A percentile compares a stretch with the other conserved stretches of the same genome.
Conservation (phyloP, 305 asterid genomes). For the Solanum hybrid region DNA sequence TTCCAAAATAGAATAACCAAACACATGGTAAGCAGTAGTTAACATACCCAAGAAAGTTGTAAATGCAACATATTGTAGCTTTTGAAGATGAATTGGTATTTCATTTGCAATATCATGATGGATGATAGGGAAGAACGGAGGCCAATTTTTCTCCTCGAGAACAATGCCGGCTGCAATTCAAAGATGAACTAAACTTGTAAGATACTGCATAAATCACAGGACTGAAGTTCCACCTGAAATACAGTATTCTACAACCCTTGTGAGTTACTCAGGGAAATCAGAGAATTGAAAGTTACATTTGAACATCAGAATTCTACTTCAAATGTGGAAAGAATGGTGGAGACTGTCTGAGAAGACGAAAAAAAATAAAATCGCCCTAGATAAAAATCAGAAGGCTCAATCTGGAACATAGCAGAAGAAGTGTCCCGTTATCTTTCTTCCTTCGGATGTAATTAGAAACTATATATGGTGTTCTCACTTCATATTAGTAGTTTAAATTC, state of each 20-base stretch:
- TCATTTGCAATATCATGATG: slow-evolving; percentile 92
- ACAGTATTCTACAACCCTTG: background rate
- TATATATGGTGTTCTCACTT: background rate
- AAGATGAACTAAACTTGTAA: slow-evolving; percentile 10
- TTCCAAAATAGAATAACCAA: background rate
- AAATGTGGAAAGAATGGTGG: background rate
- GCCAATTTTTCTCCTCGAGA: slow-evolving; percentile 90
- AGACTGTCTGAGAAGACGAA: background rate
- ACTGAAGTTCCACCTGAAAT: background rate
- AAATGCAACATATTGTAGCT: slow-evolving; percentile 88
- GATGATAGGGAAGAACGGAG: slow-evolving; percentile 85
- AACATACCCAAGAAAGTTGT: slow-evolving; percentile 76
- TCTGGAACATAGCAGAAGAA: background rate
- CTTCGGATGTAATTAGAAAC: background rate
- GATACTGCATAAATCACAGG: slow-evolving; percentile 1
- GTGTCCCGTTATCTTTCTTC: background rate
- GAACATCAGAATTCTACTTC: background rate
- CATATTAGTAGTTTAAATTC: background rate
- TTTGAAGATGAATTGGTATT: slow-evolving; percentile 92
- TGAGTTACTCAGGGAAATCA: background rate
- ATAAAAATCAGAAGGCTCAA: background rate
- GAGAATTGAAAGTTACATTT: background rate
- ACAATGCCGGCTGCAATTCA: slow-evolving; percentile 89
- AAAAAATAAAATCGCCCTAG: background rate
- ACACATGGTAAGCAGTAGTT: slow-evolving; percentile 2